Evolutionary conservation across 495 filamentous ascomycete species (phyloP).

Genomic region (Aspergillus conjunctus): DNA sequence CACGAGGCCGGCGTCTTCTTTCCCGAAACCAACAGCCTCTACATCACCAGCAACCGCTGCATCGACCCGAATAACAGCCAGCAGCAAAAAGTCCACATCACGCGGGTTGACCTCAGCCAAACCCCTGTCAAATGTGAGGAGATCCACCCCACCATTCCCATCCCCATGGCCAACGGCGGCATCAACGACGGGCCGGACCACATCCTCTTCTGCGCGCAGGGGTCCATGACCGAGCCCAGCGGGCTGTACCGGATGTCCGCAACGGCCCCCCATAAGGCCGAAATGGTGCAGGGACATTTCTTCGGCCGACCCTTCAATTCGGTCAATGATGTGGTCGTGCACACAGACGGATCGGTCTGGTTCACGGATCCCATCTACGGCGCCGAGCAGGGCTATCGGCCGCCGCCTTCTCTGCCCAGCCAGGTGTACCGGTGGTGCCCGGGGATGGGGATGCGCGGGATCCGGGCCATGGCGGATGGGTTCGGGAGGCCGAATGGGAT

Average conservation of each 20-base stretch:
- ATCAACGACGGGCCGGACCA: slow-evolving; percentile 43
- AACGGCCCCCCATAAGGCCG: slow-evolving; percentile 23
- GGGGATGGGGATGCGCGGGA: slow-evolving; percentile 36
- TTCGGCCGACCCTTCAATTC: slow-evolving; percentile 63
- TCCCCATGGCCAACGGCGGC: slow-evolving; percentile 60
- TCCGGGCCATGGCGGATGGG: slow-evolving; percentile 57
- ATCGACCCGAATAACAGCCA: slow-evolving; percentile 13
- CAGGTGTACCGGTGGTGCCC: slow-evolving; percentile 61
- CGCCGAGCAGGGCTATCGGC: slow-evolving; percentile 58
- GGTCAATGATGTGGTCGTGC: slow-evolving; percentile 59
- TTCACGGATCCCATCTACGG: slow-evolving; percentile 69
- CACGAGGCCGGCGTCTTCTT: slow-evolving; percentile 63
- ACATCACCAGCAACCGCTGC: slow-evolving; percentile 56
- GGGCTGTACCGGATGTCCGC: slow-evolving; percentile 54
- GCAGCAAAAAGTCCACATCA: slow-evolving; percentile 37
- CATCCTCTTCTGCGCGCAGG: slow-evolving; percentile 56
- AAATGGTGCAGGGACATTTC: slow-evolving; percentile 45
- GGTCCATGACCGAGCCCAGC: slow-evolving; percentile 45
- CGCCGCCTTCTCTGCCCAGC: slow-evolving; percentile 49
- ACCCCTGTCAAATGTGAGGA: slow-evolving; percentile 29
- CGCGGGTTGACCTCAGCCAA: slow-evolving; percentile 32
- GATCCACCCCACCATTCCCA: slow-evolving; percentile 27
- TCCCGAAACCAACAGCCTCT: slow-evolving; percentile 48
- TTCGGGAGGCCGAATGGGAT: slow-evolving; percentile 61
- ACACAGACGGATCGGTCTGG: slow-evolving; percentile 58